Conservation (phyloP, 345 rosid species). For the Eucalyptus pauciflora region DNA sequence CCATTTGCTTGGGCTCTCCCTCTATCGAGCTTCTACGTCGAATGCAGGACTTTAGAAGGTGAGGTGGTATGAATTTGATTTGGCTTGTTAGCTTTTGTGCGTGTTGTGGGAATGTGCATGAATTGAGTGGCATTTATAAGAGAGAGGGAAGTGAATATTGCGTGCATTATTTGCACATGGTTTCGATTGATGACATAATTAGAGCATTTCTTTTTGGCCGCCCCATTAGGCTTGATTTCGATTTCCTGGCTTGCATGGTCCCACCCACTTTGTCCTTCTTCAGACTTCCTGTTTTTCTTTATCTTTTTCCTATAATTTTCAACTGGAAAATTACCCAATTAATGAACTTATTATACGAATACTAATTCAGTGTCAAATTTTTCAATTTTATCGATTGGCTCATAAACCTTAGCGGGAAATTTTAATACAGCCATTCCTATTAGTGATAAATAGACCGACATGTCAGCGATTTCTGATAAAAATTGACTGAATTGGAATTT, state of each 20-base stretch:
- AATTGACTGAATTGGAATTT: background rate
- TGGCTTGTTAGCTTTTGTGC: background rate
- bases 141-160: background rate
- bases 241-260: background rate
- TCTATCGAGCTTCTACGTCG: background rate
- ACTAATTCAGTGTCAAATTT: rapidly evolving
- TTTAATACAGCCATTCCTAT: rapidly evolving
- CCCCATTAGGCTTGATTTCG: background rate
- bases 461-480: rapidly evolving
- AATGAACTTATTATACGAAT: background rate
- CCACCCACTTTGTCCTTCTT: background rate
- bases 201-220: background rate
- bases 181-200: background rate
- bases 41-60: background rate
- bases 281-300: background rate
- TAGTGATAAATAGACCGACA: rapidly evolving
- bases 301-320: background rate
- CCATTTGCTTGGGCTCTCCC: slow-evolving; percentile 9
- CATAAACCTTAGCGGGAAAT: rapidly evolving
- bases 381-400: background rate
- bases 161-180: background rate
- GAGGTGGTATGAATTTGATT: background rate
- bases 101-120: background rate
- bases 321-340: rapidly evolving
- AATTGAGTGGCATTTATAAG: slow-evolving; percentile 2